A percentile compares a stretch with the other conserved stretches of the same genome.
Conservation (phyloP, 2,329 filamentous ascomycete genomes). For the Dendryphion nanum region DNA sequence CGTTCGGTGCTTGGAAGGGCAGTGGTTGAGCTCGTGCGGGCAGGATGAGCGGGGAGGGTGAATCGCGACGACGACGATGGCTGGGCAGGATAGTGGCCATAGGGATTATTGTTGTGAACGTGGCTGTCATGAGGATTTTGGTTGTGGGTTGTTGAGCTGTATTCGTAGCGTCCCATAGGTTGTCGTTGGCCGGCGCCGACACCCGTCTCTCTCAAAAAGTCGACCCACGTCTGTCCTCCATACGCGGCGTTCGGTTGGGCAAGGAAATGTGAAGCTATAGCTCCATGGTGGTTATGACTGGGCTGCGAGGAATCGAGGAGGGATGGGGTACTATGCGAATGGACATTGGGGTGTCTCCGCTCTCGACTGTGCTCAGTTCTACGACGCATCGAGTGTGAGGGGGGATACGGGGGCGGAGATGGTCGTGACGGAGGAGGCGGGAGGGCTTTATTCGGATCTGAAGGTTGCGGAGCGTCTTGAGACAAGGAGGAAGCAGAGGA, state of each 20-base stretch:
- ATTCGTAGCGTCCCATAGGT: too few relatives aligned
- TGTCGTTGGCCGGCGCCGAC: constrained; percentile 1
- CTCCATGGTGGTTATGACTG: neutral
- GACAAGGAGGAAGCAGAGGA: too few relatives aligned
- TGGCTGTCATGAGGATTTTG: too few relatives aligned
- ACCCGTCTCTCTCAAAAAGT: constrained; percentile 30
- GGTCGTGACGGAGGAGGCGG: too few relatives aligned
- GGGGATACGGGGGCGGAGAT: too few relatives aligned
- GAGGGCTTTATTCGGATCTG: too few relatives aligned
- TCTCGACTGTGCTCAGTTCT: too few relatives aligned
- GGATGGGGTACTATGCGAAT: too few relatives aligned
- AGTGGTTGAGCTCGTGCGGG: constrained; percentile 12
- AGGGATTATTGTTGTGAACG: neutral
- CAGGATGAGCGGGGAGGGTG: constrained; percentile 18
- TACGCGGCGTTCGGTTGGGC: constrained; percentile 16
- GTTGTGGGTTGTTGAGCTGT: too few relatives aligned
- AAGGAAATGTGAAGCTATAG: constrained; percentile 22
- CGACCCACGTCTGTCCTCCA: constrained; percentile 35
- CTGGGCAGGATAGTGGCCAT: neutral
- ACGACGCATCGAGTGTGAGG: too few relatives aligned
- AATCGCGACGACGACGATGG: constrained; percentile 10
- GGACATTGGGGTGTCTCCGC: too few relatives aligned
- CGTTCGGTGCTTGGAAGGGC: constrained; percentile 23
- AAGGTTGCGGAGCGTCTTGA: too few relatives aligned
- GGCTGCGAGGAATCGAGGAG: neutral